Percentiles rank a stretch among this genome's conserved stretches.
These are phyloP conservation scores for Termitomyces sp. DNA, from an alignment of 768 basidiomycete species.

Conservation along the genomic window DNA sequence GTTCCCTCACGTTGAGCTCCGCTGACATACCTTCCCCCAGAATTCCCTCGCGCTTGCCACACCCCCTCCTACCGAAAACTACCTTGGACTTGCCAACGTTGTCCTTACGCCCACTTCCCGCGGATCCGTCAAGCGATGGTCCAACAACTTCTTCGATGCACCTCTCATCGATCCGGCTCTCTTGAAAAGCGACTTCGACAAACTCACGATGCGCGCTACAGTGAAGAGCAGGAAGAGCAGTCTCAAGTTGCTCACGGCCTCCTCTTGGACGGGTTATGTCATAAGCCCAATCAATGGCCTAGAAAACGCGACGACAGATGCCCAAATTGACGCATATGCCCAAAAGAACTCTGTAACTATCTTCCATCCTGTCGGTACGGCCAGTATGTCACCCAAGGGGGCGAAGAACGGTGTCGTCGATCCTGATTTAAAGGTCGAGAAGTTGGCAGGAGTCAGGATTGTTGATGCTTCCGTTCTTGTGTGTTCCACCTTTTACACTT, in stretches of 20 bases:
- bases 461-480: slow-evolving; percentile 27
- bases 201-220: slow-evolving; percentile 1
- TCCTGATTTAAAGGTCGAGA: slow-evolving; percentile 25
- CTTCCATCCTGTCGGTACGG: slow-evolving; percentile 16
- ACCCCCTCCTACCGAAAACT: slow-evolving; percentile 3
- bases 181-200: slow-evolving; percentile 3
- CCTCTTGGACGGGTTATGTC: slow-evolving; percentile 1
- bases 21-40: neutral
- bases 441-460: slow-evolving; percentile 22
- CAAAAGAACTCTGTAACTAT: neutral
- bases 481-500: neutral
- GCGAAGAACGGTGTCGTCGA: slow-evolving; percentile 24
- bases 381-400: slow-evolving; percentile 20
- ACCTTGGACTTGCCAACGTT: neutral
- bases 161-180: slow-evolving; percentile 5
- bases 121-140: slow-evolving; percentile 4
- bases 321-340: neutral
- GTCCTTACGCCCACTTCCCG: slow-evolving; percentile 5
- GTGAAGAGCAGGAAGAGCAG: neutral
- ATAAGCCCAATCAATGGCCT: neutral
- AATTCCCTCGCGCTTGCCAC: neutral
- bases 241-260: slow-evolving; percentile 4
- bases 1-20: neutral
- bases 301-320: slow-evolving; percentile 1
- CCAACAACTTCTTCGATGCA: slow-evolving; percentile 2